Evolutionary conservation across 345 rosid genomes (phyloP), one percentile per base, ranked within the genome.

Genomic region (Lumnitzera racemosa): DNA sequence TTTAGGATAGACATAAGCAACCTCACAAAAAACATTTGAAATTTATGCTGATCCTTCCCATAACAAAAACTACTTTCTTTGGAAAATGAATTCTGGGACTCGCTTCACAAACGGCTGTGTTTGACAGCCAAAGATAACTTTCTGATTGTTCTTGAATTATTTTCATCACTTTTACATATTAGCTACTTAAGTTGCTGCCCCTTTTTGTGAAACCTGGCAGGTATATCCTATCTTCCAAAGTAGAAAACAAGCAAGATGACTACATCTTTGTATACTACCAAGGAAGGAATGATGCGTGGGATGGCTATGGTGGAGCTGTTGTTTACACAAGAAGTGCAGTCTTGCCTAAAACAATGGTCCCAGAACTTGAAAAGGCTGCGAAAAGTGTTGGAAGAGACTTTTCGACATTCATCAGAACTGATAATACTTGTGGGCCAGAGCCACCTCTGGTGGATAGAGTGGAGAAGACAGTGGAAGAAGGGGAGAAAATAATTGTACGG

Each of bases 201-300:
- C 36, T 23, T 54, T 54, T 55, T 55, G 20, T 20, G 29, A 58
- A 41, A 24, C 24, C 23, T 20, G 27, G 65, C 78, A 91, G 96
- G 98, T 89, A 89, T 73, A 84, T 89, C 43, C 29, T 92, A 55
- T 92, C 98, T 51, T 82, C 97, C 47, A 80, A 89, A 78, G 70
- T 77, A 27, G 87, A 89, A 73, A 81, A 86, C 51, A 77, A 78
- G 61, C 78, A 71, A 0, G 91, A 89, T 15, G 97, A 92, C 69
- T 89, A 87, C 25, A 60, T 87, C 17, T 92, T 89, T 53, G 95
- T 92, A 52, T 92, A 92, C 64, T 92, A 92, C 74, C 87, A 76
- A 24, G 97, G 97, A 54, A 49, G 85, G 61, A 92, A 92, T 58
- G 96, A 92, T 77, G 98, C 97, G 47, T 92, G 98, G 98, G 97